Evolutionary conservation across 2,329 filamentous ascomycete species (phyloP).

Genomic region (Trichoderma asperellum): DNA sequence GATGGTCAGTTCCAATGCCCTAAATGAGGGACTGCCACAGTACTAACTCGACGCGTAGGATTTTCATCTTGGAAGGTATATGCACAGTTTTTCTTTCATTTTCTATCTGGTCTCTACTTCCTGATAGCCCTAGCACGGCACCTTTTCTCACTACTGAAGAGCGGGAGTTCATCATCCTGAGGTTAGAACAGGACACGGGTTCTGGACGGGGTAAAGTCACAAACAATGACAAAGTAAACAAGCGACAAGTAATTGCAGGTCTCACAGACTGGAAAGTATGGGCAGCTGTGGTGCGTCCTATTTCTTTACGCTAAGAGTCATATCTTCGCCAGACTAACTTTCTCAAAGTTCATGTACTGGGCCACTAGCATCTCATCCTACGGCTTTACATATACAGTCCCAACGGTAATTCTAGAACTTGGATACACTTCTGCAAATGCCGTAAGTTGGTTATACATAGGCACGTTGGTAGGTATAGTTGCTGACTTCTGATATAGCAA

Average conservation of each 20-base stretch:
- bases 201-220: background rate
- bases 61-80: conserved; percentile 76
- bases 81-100: conserved; percentile 65
- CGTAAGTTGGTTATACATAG: background rate
- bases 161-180: background rate
- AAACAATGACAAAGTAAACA: background rate
- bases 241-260: background rate
- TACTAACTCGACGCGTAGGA: conserved; percentile 37
- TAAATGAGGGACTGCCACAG: background rate
- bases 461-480: background rate
- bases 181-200: background rate
- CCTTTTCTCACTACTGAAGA: background rate
- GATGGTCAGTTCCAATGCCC: conserved; percentile 54
- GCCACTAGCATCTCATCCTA: background rate
- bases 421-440: background rate
- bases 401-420: background rate
- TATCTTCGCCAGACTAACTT: background rate
- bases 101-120: conserved; percentile 69
- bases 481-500: background rate
- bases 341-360: background rate
- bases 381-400: background rate
- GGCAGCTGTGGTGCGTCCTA: background rate
- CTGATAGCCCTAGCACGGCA: conserved; percentile 67
- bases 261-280: conserved; percentile 43
- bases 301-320: background rate